Base-by-base conservation (phyloP, 306 rosid genomes). In the Vicia villosa region DNA sequence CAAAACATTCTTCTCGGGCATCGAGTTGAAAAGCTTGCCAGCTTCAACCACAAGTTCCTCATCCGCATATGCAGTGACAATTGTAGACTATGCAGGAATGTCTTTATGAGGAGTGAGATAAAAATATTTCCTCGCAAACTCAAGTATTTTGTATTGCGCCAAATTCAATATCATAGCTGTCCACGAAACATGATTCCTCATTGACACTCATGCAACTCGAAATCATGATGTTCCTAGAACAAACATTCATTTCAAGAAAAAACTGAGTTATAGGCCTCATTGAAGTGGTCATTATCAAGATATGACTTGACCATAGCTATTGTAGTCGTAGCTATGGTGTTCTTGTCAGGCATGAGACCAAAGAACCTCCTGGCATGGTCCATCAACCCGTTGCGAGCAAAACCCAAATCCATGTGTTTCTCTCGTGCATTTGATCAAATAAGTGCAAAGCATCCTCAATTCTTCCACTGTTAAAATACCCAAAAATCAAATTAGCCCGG, bases 401-500 rank as follows among this genome's bases (percentile, higher is more conserved):
- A 82, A 42, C 86, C 84, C 43, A 49, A 65, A 74, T 76, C 70
- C 61, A 74, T 49, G 62, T 84, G 10, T 70, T 85, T 67, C 72
- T 82, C 37, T n/a, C 83, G 16, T 83, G 83, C 81, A 85, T 82
- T 63, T 56, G 58, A 74, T 67, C 49, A 56, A 82, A 79, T 51
- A 85, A 66, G 11, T 21, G 34, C 60, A 38, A 51, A 59, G 74
- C 89, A 28, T 85, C 85, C 19, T 79, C 79, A 46, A 77, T n/a
- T 56, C 70, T 55, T 17, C 86, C 83, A 40, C 70, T 21, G 3
- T 43, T 21, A 61, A 85, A 77, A 51, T 82, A 82, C 15, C 84
- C 84, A 86, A n/a, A 82, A 56, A 82, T 46, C 86, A 85, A 50
- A 74, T 84, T 79, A 6, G 84, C 79, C 86, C 86, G 1, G 83